Evolutionary conservation across 78 protist genomes (phyloP).

Genomic region (Acrasis kona): DNA sequence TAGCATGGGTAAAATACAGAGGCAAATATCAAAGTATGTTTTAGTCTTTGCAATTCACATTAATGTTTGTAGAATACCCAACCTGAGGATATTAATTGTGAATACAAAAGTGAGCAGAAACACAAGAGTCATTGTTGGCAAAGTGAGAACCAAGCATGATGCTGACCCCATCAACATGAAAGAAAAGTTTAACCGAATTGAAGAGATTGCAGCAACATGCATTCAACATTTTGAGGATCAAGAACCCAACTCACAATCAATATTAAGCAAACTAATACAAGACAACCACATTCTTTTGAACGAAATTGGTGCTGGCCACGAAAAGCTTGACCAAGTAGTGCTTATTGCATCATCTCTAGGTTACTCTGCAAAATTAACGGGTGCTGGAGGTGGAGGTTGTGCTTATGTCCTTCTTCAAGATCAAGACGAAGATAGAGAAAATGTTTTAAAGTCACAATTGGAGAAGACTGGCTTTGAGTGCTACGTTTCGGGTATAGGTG

Average conservation of each 20-base stretch:
- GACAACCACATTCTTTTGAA: slow-evolving; percentile 1
- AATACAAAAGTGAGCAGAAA: not conserved
- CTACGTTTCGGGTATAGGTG: not conserved
- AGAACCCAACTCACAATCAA: not conserved
- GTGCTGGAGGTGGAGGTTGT: slow-evolving; percentile 19
- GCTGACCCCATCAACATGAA: not conserved
- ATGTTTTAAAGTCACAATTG: not conserved
- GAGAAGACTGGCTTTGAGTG: not conserved
- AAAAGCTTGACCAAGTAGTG: not conserved
- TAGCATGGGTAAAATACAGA: not conserved
- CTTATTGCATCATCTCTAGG: not conserved
- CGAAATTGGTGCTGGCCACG: slow-evolving; percentile 21
- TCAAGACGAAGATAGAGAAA: not conserved
- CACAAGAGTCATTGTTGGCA: not conserved
- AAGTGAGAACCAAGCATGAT: not conserved
- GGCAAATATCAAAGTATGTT: not conserved
- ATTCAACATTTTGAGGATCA: not conserved
- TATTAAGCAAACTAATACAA: not conserved
- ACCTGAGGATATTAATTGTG: not conserved
- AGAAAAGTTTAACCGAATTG: not conserved
- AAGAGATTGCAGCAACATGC: not conserved
- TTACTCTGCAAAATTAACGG: not conserved
- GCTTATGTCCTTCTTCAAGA: not conserved
- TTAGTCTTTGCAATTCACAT: not conserved
- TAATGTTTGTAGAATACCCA: not conserved